Evolutionary conservation across 2,329 filamentous ascomycete genomes (phyloP), one percentile per base, ranked within the genome.

Genomic region (Neonectria neomacrospora): DNA sequence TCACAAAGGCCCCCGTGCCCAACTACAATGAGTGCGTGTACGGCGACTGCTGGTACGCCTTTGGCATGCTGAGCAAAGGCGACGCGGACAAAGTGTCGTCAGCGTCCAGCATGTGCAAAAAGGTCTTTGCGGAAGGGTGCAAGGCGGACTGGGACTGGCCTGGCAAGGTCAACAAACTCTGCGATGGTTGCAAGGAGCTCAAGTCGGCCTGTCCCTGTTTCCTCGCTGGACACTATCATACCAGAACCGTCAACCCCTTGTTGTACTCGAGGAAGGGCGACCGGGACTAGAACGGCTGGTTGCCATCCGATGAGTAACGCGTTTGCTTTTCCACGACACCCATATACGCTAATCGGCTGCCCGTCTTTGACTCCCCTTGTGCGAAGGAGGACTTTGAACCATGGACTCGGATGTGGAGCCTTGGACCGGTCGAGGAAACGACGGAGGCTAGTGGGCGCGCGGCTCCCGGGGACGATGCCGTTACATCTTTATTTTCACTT

Each of bases 131-230:
- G 22, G 34, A 55, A 11, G 50, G 53, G 28, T 65, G 52, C 26
- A 54, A 32, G 18, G 47, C 20, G 8, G 18, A n/a, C 22, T 54
- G 30, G 32, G 56, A 48, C 11, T 63, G 65, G 41, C 63, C 61
- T 4, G 63, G 39, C 14, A 44, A 60, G 44, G 42, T 69, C 51
- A 48, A 51, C 42, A 52, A 63, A 12, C 51, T 61, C 22, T 67
- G 62, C 48, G 56, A 50, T 20, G 63, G 54, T 44, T 68, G 65
- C 55, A 51, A 58, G 44, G 51, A 52, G 32, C 56, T 66, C 48
- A 63, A 54, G 39, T 67, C 62, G 11, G 65, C 54, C 23, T 66
- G 66, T 51, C 54, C 64, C 37, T 68, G 61, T 45, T 69, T 58
- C 34, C 47, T 47, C n/a, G 60, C 61, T 5, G 58, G 63, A 2